These are phyloP conservation scores for Anethum foeniculum DNA, from an alignment of 140 eudicot species.

Conservation along the genomic window DNA sequence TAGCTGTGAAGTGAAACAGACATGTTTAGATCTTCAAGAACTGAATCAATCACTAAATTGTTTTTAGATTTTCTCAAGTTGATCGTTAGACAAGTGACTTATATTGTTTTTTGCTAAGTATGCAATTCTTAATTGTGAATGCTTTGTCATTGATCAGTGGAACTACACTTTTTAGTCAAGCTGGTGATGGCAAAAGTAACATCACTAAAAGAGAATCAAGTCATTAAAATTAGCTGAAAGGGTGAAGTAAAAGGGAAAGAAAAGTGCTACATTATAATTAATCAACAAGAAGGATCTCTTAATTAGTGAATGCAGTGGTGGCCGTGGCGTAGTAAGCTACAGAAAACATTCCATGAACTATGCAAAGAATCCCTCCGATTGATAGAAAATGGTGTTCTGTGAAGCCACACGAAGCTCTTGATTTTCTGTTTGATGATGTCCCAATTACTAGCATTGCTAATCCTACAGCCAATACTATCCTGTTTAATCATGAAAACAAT, in stretches of 20 bases:
- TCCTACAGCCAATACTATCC: conserved; percentile 65
- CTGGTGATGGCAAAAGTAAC: background rate
- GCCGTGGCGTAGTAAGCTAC: conserved; percentile 73
- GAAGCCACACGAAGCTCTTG: conserved; percentile 73
- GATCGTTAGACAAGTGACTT: background rate
- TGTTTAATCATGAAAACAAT: conserved; percentile 13
- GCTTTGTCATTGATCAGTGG: background rate
- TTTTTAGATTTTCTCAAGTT: background rate
- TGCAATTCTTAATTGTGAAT: background rate
- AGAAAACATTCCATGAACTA: conserved; percentile 74
- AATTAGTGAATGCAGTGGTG: conserved; percentile 14
- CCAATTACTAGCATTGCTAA: conserved; percentile 65
- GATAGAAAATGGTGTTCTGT: conserved; percentile 74
- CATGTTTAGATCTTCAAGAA: background rate
- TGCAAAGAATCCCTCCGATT: conserved; percentile 74
- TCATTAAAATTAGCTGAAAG: background rate
- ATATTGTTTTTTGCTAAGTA: background rate
- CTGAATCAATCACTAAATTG: background rate
- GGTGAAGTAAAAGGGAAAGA: background rate
- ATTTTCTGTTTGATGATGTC: conserved; percentile 58
- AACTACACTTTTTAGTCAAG: background rate
- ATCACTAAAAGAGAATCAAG: background rate
- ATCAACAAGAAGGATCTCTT: background rate
- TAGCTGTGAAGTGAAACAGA: background rate
- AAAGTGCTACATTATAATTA: background rate